These are phyloP conservation scores for Talaromyces stipitatus DNA, from an alignment of 495 filamentous ascomycete genomes.

Conservation along the genomic window DNA sequence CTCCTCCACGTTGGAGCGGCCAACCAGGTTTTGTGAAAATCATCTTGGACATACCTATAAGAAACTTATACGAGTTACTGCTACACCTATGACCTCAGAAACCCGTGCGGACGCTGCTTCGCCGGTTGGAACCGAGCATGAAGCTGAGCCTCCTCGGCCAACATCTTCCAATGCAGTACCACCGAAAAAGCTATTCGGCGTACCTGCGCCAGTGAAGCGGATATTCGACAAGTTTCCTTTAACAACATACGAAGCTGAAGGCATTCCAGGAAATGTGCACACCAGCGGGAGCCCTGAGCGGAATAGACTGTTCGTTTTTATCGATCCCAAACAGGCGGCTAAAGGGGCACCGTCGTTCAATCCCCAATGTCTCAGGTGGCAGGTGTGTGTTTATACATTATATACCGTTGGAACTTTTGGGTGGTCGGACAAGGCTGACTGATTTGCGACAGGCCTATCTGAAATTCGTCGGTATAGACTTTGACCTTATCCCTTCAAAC, in stretches of 20 bases:
- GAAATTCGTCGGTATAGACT: slow-evolving; percentile 64
- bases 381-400: slow-evolving; percentile 47
- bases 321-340: slow-evolving; percentile 53
- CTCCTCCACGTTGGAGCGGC: neutral
- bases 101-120: slow-evolving; percentile 6
- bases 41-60: neutral
- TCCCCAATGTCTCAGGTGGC: slow-evolving; percentile 92
- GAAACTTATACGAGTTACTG: neutral
- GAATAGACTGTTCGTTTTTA: slow-evolving; percentile 72
- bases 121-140: slow-evolving; percentile 6
- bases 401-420: neutral
- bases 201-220: slow-evolving; percentile 68
- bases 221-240: slow-evolving; percentile 84
- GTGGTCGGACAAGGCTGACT: neutral
- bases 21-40: neutral
- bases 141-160: slow-evolving; percentile 3
- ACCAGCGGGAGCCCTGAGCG: slow-evolving; percentile 37
- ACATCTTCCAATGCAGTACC: slow-evolving; percentile 4
- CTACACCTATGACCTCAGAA: slow-evolving; percentile 27
- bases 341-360: slow-evolving; percentile 73
- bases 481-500: slow-evolving; percentile 63
- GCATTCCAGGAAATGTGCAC: slow-evolving; percentile 54
- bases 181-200: slow-evolving; percentile 43
- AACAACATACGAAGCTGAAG: slow-evolving; percentile 65
- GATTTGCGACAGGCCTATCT: slow-evolving; percentile 62